Evolutionary conservation across 306 rosid genomes (phyloP), one percentile per base, ranked within the genome.

Genomic region (Quercus glauca): DNA sequence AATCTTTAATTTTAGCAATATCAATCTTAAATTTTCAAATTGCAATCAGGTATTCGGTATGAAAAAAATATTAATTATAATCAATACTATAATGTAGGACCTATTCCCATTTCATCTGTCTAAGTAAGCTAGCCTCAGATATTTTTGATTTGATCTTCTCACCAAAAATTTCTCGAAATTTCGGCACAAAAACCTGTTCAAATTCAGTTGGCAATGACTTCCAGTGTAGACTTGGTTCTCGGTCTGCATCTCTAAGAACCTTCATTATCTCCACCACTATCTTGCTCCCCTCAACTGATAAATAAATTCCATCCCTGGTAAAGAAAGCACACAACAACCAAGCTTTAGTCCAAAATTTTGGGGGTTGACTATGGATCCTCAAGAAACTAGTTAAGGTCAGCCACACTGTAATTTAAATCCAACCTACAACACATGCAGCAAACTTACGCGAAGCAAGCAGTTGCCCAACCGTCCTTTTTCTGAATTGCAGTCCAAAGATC

Each of bases 291-390:
- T 85, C 91, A 12, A 69, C 5, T 18, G 97, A 14, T 4, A 92
- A 57, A 87, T 94, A 97, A 71, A 94, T 14, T 55, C 98, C 98
- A 78, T 94, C 97, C 73, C 98, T 94, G 45, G 3, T 33, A 6
- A 56, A 4, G 20, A 17, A 52, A 23, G 20, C 45, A 65, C 33
- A 31, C 43, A 35, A 35, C 43, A 35, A 35, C 9, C 43, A 35
- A 35, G 2, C 43, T 35, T 35, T 35, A 35, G 43, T 35, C 10
- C 43, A 6, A 35, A 4, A 17, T 13, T 10, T 13, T 61, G 37
- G 2, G 37, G n/a, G 14, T 28, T 9, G 14, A 63, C 14, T 26
- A 11, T 28, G 15, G 69, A 63, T 63, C 35, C 43, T 35, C 43
- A 35, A 35, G 43, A 35, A 35, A 35, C 43, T 35, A 35, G 43